Percentiles rank a stretch among this genome's conserved stretches.
These are phyloP conservation scores for Termitomyces sp. DNA, from an alignment of 768 basidiomycete species.

Conservation along the genomic window DNA sequence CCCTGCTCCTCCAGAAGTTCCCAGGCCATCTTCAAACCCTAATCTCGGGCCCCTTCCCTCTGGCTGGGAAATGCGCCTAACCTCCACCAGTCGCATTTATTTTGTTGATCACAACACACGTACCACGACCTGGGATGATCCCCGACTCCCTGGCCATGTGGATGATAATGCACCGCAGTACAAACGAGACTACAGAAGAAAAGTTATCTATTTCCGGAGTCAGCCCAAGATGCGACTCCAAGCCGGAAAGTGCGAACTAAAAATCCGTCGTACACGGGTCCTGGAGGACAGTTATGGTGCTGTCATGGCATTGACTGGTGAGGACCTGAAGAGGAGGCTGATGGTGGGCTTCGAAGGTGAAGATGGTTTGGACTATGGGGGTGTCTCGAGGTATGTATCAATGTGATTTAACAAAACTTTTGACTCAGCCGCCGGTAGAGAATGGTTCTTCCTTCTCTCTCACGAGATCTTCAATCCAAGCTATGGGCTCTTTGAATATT, in stretches of 20 bases:
- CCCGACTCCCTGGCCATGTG: constrained; percentile 73
- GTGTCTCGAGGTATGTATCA: constrained; percentile 56
- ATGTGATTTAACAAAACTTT: neutral
- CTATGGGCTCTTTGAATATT: constrained; percentile 80
- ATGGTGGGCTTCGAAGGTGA: constrained; percentile 78
- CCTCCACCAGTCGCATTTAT: constrained; percentile 79
- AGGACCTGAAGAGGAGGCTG: constrained; percentile 63
- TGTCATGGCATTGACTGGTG: constrained; percentile 74
- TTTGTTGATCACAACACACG: constrained; percentile 91
- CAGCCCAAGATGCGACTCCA: constrained; percentile 79
- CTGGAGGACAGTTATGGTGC: constrained; percentile 85
- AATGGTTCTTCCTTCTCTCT: constrained; percentile 84
- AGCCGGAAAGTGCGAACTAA: constrained; percentile 83
- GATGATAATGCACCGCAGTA: constrained; percentile 93
- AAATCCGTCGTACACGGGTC: constrained; percentile 72
- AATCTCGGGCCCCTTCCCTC: constrained; percentile 80
- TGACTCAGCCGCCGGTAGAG: constrained; percentile 35
- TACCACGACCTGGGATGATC: constrained; percentile 93
- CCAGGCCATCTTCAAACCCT: constrained; percentile 44
- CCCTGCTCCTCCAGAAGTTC: constrained; percentile 40
- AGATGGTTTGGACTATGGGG: constrained; percentile 76
- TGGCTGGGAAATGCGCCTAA: constrained; percentile 94
- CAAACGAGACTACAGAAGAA: constrained; percentile 88
- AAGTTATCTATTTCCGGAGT: constrained; percentile 88
- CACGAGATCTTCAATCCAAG: constrained; percentile 81